phyloP scores from a whole-genome alignment of 257 asterid species.

The Phtheirospermum japonicum region DNA sequence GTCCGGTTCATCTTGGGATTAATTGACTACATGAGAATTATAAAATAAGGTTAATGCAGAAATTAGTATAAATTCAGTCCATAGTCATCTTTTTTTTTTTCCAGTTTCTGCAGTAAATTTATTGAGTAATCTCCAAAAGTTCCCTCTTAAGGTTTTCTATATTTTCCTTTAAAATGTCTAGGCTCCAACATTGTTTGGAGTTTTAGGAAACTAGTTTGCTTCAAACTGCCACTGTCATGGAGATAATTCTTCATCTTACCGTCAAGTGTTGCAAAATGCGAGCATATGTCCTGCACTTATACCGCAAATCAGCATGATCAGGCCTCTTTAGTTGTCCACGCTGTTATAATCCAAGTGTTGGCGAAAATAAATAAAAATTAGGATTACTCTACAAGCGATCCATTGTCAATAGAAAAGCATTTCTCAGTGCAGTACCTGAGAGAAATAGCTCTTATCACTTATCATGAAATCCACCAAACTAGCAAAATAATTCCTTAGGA shows the following conservation, averaged over 20 bases:
- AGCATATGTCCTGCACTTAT: slow-evolving; percentile 95
- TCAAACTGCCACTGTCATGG: too few relatives aligned
- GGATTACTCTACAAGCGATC: slow-evolving; percentile 19
- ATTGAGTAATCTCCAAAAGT: neutral
- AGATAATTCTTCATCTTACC: slow-evolving; percentile 46
- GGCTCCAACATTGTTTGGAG: too few relatives aligned
- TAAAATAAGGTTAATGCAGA: neutral
- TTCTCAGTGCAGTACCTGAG: slow-evolving; percentile 62
- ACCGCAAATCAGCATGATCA: slow-evolving; percentile 94
- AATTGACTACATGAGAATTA: neutral
- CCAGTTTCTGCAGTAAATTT: neutral
- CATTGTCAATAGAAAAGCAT: slow-evolving; percentile 25
- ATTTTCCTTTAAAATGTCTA: neutral
- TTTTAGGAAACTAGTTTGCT: too few relatives aligned
- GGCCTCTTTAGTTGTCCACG: slow-evolving; percentile 97
- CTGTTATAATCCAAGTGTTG: slow-evolving; percentile 47
- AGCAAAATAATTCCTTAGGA: slow-evolving; percentile 77
- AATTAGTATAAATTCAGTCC: neutral
- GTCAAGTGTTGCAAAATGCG: slow-evolving; percentile 95
- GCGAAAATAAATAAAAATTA: slow-evolving; percentile 1
- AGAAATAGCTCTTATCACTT: slow-evolving; percentile 90
- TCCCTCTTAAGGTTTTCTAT: neutral
- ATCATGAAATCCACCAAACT: slow-evolving; percentile 97
- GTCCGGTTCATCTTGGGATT: neutral
- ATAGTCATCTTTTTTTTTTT: neutral